Percentiles rank a stretch among this genome's conserved stretches.
These are phyloP conservation scores for Hydnum rufescens DNA, from an alignment of 768 basidiomycete species.

Conservation along the genomic window DNA sequence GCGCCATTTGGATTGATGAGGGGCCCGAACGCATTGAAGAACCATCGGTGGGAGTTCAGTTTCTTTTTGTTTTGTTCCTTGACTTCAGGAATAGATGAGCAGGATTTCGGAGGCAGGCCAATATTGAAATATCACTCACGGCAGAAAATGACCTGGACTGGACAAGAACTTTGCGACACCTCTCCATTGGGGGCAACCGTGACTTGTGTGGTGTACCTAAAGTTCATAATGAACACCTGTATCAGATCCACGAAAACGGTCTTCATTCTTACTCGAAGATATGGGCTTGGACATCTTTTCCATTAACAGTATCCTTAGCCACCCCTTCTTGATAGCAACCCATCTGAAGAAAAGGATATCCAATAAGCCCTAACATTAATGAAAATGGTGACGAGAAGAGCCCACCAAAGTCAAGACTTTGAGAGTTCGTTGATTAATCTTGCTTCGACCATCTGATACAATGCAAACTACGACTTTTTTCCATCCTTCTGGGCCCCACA, in stretches of 20 bases:
- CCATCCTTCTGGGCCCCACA: slow-evolving; percentile 78
- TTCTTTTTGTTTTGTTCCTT: slow-evolving; percentile 98
- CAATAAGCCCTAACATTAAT: background rate
- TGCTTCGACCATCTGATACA: slow-evolving; percentile 68
- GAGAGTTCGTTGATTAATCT: slow-evolving; percentile 77
- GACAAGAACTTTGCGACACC: slow-evolving; percentile 51
- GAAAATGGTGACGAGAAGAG: slow-evolving; percentile 9
- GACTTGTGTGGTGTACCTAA: slow-evolving; percentile 58
- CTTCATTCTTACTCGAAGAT: slow-evolving; percentile 54
- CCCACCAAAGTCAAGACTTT: slow-evolving; percentile 68
- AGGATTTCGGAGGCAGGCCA: background rate
- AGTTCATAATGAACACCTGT: background rate
- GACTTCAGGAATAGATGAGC: slow-evolving; percentile 15
- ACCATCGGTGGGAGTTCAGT: slow-evolving; percentile 89
- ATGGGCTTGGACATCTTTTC: slow-evolving; percentile 83
- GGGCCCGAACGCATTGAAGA: slow-evolving; percentile 90
- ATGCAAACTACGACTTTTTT: slow-evolving; percentile 76
- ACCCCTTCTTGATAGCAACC: slow-evolving; percentile 79
- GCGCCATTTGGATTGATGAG: slow-evolving; percentile 69
- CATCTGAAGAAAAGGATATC: slow-evolving; percentile 33
- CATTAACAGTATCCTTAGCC: slow-evolving; percentile 70
- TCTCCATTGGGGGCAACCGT: slow-evolving; percentile 65
- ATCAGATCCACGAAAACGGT: slow-evolving; percentile 6
- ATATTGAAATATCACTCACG: slow-evolving; percentile 6
- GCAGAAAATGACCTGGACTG: slow-evolving; percentile 78